Percentiles rank a stretch among this genome's conserved stretches.
These are phyloP conservation scores for Colletotrichum eleusines DNA, from an alignment of 2,329 filamentous ascomycete genomes.

Conservation along the genomic window DNA sequence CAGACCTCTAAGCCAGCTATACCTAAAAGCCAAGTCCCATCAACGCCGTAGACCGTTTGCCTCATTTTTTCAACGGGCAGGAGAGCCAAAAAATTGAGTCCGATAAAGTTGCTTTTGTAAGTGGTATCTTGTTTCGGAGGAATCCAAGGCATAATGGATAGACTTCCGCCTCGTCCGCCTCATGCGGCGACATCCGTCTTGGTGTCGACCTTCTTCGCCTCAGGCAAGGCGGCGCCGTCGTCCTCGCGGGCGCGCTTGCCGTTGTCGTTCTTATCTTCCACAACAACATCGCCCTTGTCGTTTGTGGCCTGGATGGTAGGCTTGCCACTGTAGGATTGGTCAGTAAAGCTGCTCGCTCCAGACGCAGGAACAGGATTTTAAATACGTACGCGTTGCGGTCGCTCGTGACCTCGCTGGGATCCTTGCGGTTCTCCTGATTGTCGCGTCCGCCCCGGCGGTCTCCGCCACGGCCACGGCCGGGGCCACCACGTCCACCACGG, in stretches of 20 bases:
- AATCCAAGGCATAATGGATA: slow-evolving; percentile 1
- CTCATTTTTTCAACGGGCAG: slow-evolving; percentile 26
- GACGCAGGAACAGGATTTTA: not conserved
- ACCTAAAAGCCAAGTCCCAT: slow-evolving; percentile 38
- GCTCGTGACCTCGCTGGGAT: slow-evolving; percentile 48
- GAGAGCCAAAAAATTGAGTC: slow-evolving; percentile 40
- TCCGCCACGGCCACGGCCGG: slow-evolving; percentile 53
- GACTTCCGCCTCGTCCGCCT: slow-evolving; percentile 18
- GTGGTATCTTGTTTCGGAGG: slow-evolving; percentile 40
- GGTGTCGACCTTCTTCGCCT: slow-evolving; percentile 73
- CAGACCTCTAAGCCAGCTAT: slow-evolving; percentile 41
- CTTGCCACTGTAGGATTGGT: slow-evolving; percentile 49
- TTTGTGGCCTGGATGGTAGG: slow-evolving; percentile 60
- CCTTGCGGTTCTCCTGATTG: slow-evolving; percentile 52
- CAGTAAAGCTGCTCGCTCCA: not conserved
- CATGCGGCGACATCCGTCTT: slow-evolving; percentile 54
- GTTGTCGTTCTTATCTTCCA: slow-evolving; percentile 48
- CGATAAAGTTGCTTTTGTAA: slow-evolving; percentile 42
- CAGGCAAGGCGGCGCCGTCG: slow-evolving; percentile 59
- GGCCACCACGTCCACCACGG: slow-evolving; percentile 58
- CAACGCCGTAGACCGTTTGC: slow-evolving; percentile 41
- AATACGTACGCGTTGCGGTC: slow-evolving; percentile 51
- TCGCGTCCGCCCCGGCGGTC: slow-evolving; percentile 53
- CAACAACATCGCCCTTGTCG: slow-evolving; percentile 51
- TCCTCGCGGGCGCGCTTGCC: slow-evolving; percentile 69